These are phyloP conservation scores for Fraxinus paxiana DNA, from an alignment of 305 asterid species.

Conservation along the genomic window DNA sequence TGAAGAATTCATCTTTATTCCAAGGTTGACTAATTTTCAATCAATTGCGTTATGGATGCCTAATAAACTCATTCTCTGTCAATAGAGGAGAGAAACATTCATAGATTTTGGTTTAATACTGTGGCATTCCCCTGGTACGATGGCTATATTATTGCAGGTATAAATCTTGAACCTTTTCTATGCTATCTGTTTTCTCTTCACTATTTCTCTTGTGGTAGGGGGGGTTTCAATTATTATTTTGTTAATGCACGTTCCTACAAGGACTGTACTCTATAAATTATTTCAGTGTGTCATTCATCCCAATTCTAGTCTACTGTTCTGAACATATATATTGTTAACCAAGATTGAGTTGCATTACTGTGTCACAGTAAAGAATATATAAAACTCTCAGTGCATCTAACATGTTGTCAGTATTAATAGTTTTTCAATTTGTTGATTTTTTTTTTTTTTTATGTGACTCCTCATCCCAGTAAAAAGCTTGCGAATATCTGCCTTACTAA, in stretches of 20 bases:
- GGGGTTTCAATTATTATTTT: not conserved
- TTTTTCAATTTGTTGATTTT: not conserved
- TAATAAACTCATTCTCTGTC: slow-evolving; percentile 9
- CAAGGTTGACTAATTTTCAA: not conserved
- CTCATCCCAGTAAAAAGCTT: not conserved
- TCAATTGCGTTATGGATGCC: not conserved
- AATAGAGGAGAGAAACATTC: slow-evolving; percentile 40
- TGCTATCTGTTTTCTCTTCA: not conserved
- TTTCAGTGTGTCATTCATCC: not conserved
- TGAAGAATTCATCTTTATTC: not conserved
- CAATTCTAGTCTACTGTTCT: not conserved
- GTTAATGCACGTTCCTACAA: not conserved
- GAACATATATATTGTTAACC: not conserved
- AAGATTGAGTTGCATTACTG: slow-evolving; percentile 9
- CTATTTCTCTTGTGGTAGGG: not conserved
- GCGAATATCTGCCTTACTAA: not conserved
- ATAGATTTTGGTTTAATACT: slow-evolving; percentile 47
- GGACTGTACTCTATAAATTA: not conserved
- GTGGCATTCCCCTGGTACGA: slow-evolving; percentile 62
- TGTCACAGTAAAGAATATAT: not conserved
- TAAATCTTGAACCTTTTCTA: not conserved
- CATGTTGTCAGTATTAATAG: not conserved
- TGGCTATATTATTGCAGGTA: slow-evolving; percentile 61
- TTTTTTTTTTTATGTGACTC: not conserved
- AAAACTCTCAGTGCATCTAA: not conserved